Base-by-base conservation (phyloP, 305 asterid species). In the Ilex paraguariensis region DNA sequence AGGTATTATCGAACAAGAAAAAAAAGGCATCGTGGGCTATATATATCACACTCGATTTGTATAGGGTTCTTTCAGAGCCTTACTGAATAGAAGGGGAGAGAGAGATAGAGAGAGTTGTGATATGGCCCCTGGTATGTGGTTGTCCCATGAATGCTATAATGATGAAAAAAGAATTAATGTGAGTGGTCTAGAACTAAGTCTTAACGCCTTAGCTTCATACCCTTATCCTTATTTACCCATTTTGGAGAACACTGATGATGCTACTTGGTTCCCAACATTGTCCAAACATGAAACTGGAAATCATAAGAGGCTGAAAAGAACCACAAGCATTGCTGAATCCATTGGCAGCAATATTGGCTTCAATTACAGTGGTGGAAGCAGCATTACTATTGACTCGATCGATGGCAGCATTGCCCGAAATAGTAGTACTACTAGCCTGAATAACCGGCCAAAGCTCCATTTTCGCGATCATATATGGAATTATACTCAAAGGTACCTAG, bases 401-500 rank as follows among this genome's bases (percentile, higher is more conserved):
- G 56, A 14, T 15, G 68, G 76, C 62, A 31, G 66, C 67, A 64
- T 85, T 13, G 56, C 72, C 1, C 86, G 91, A 33, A 69, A 11
- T 12, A 69, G 59, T 59, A 81, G 87, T 56, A 73, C 57, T 49
- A 69, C 65, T 31, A 76, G 84, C 53, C 66, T 81, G 66, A 75
- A 74, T 68, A 80, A 80, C 60, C 59, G 72, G 63, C 74, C 78
- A 7, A 59, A 77, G 73, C 70, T 67, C 54, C 93, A 81, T 13
- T 84, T 87, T 66, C 85, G 97, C 13, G 91, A 89, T 59, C 91
- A 85, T 39, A 81, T 87, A 39, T 68, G 80, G 86, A 68, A 81
- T 11, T 81, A 79, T 54, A 87, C 73, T 6, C 87, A 80, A 57
- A 83, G 86, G 13, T 89, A 78, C 57, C 79, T 81, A 3, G 90